These are phyloP conservation scores for Kluyveromyces aestuarii DNA, from an alignment of 805 yeast species.

Conservation along the genomic window DNA sequence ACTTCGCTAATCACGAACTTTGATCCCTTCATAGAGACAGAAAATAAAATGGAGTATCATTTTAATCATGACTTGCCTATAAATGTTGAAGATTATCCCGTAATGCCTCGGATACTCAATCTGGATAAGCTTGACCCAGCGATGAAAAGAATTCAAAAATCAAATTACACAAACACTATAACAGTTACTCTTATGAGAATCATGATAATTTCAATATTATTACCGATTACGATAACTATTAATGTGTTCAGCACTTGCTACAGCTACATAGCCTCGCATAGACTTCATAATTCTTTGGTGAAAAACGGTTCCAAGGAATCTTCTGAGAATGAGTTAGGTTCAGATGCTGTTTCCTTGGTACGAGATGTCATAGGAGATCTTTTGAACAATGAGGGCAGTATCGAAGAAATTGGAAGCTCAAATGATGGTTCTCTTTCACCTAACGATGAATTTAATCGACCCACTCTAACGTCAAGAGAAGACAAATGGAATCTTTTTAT, in stretches of 20 bases:
- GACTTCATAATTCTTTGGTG: conserved; percentile 17
- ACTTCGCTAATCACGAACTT: conserved; percentile 68
- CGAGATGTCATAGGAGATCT: conserved; percentile 18
- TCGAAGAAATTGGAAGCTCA: neutral
- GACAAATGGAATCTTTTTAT: conserved; percentile 21
- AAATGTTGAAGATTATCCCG: conserved; percentile 9
- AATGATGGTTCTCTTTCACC: neutral
- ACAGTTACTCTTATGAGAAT: neutral
- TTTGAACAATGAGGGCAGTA: conserved; percentile 12
- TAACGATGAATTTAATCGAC: neutral
- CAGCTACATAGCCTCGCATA: conserved; percentile 20
- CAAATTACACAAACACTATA: neutral
- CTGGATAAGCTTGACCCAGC: conserved; percentile 14
- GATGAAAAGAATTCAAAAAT: neutral
- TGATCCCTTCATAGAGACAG: conserved; percentile 61
- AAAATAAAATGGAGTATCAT: conserved; percentile 38
- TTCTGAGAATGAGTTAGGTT: neutral
- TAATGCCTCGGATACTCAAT: conserved; percentile 21
- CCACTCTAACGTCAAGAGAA: neutral
- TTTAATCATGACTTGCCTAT: conserved; percentile 35
- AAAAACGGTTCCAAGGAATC: conserved; percentile 9
- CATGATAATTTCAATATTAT: conserved; percentile 3
- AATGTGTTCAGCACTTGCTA: conserved; percentile 24
- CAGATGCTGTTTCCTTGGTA: conserved; percentile 4
- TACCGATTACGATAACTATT: conserved; percentile 21